Evolutionary conservation across 2,329 filamentous ascomycete genomes (phyloP).

Genomic region (Neobulgaria alba): DNA sequence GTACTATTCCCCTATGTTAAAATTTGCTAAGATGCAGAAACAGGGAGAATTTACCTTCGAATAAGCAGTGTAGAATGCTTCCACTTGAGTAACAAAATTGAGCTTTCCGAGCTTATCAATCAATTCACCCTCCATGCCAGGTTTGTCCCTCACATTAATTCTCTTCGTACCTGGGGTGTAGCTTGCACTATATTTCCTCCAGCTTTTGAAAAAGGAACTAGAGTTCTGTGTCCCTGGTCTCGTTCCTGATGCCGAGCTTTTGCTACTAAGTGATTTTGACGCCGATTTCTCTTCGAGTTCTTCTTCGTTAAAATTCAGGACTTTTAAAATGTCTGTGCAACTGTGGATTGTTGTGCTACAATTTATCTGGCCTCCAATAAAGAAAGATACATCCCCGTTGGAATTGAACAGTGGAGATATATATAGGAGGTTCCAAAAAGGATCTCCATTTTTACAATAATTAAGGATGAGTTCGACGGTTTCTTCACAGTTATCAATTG

Average conservation of each 20-base stretch:
- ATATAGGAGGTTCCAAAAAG: conserved; percentile 50
- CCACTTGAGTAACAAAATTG: conserved; percentile 31
- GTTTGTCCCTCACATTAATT: conserved; percentile 18
- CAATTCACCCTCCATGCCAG: conserved; percentile 35
- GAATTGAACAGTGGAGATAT: conserved; percentile 42
- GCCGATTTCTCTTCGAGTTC: conserved; percentile 24
- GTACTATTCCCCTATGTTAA: no score
- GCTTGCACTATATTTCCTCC: conserved; percentile 18
- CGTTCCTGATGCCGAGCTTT: conserved; percentile 10
- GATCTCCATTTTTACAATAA: conserved; percentile 40
- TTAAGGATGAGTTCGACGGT: conserved; percentile 43
- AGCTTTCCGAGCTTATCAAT: conserved; percentile 30
- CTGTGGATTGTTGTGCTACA: conserved; percentile 45
- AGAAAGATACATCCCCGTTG: conserved; percentile 40
- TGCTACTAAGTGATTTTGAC: conserved; percentile 1
- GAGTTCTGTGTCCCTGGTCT: conserved; percentile 2
- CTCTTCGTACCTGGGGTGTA: not conserved
- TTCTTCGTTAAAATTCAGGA: conserved; percentile 35
- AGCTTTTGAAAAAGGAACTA: conserved; percentile 23
- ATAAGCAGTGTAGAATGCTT: conserved; percentile 36
- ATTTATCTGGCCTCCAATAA: conserved; percentile 49
- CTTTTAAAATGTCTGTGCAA: conserved; percentile 40
- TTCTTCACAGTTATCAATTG: conserved; percentile 36
- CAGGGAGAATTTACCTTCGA: conserved; percentile 29
- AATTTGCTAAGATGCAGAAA: not conserved